Base-by-base conservation (phyloP, 208 protist genomes). In the Trypanosoma scelopori region DNA sequence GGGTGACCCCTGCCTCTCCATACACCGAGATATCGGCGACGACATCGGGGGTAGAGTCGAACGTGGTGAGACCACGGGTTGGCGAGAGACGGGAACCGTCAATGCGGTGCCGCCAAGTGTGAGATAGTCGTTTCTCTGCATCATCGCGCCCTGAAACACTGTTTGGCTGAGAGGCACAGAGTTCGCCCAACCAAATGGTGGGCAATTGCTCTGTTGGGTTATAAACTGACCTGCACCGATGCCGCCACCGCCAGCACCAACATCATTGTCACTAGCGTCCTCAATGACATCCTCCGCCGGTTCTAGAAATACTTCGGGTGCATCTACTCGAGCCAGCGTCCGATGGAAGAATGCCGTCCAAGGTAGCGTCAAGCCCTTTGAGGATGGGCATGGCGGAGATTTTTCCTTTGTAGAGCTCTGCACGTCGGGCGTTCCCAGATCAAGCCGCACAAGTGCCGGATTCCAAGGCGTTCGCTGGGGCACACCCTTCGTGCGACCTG, bases 371-470 rank as follows among this genome's bases (percentile, higher is more conserved):
- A 23, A 5, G 0, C 5, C 3, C 13, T 25, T 23, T 12, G 16
- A 15, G 0, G 1, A 0, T 30, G 25, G 49, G 2, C n/a, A 30
- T 1, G 25, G 23, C 12, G 49, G 4, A 1, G n/a, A 18, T 7
- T n/a, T n/a, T 35, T 5, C 12, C 15, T 49, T 3, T 5, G 45
- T 5, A 3, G 3, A 9, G 9, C 9, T 37, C 32, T 11, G 32
- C 32, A 9, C 9, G 9, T 9, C 32, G 5, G 3, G 0, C 22
- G 43, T 18, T 25, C 1, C 18, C 7, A 55, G 37, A 27, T 57
- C 50, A 49, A 66, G 9, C 0, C 25, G 60, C 55, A 66, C 12
- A 2, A 66, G 35, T 32, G 60, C 49, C 3, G 60, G 22, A 49
- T 25, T 55, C 47, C 60, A 66, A 18, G 22, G 30, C 20, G 35